phyloP scores from a whole-genome alignment of 768 basidiomycete species.

The Trametes elegans region DNA sequence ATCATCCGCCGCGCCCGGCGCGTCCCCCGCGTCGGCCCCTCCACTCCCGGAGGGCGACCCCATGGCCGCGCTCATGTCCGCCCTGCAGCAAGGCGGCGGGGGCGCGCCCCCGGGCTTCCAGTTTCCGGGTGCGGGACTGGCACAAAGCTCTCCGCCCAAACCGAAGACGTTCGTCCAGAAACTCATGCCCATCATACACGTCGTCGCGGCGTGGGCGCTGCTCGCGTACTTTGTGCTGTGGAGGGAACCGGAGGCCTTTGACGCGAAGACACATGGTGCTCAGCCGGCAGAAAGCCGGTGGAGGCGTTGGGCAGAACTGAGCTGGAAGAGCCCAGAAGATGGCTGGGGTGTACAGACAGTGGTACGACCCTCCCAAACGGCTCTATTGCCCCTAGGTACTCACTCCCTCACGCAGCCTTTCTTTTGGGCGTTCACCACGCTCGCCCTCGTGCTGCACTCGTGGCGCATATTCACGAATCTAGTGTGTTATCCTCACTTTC shows the following conservation, averaged over 20 bases:
- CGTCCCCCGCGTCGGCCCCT: neutral
- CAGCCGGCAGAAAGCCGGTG: conserved; percentile 39
- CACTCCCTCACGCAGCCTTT: conserved; percentile 51
- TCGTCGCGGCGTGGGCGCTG: conserved; percentile 61
- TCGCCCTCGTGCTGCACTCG: conserved; percentile 71
- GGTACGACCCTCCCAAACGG: conserved; percentile 41
- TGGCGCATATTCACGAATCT: conserved; percentile 67
- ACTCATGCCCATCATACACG: conserved; percentile 62
- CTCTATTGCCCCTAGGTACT: neutral
- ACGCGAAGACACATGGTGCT: conserved; percentile 34
- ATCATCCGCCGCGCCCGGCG: neutral
- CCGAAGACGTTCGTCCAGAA: conserved; percentile 51
- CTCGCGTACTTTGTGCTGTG: conserved; percentile 67
- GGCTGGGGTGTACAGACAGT: conserved; percentile 53
- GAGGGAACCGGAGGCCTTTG: conserved; percentile 55
- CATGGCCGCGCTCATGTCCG: conserved; percentile 33
- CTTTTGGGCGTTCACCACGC: conserved; percentile 78
- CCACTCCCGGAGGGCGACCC: conserved; percentile 28
- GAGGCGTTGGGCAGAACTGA: conserved; percentile 64
- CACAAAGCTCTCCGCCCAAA: conserved; percentile 20
- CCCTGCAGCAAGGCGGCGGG: conserved; percentile 26
- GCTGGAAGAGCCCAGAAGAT: conserved; percentile 36
- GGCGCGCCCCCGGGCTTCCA: conserved; percentile 15
- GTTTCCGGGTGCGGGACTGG: conserved; percentile 31
- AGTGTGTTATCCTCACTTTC: conserved; percentile 40